phyloP scores from a whole-genome alignment of 108 stramenopile species.

The Nitzschia palea region DNA sequence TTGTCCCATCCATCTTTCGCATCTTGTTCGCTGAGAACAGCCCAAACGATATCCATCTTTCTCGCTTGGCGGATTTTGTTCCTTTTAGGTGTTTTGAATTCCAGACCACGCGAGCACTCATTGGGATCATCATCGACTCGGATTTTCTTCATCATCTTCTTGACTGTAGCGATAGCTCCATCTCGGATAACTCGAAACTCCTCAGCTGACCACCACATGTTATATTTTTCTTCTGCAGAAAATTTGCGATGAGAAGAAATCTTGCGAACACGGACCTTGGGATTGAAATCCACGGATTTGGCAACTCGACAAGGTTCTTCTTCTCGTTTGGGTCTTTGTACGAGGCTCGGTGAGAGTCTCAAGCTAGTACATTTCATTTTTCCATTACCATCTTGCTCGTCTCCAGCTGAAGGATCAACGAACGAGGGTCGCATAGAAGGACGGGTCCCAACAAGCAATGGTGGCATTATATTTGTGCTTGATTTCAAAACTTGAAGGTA shows the following conservation, averaged over 20 bases:
- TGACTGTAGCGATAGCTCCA: neutral
- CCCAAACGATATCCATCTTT: slow-evolving; percentile 3
- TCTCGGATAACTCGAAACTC: slow-evolving; percentile 8
- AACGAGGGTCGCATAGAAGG: too few species aligned
- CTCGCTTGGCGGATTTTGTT: slow-evolving; percentile 10
- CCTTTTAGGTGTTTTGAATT: slow-evolving; percentile 7
- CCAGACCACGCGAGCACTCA: slow-evolving; percentile 17
- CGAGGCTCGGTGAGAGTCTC: neutral
- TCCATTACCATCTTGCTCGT: neutral
- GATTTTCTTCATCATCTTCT: slow-evolving; percentile 3
- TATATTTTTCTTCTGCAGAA: slow-evolving; percentile 6
- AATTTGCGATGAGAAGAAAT: slow-evolving; percentile 4
- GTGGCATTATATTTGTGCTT: too few species aligned
- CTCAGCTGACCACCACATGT: slow-evolving; percentile 8
- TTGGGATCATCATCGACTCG: slow-evolving; percentile 9
- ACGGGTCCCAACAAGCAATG: too few species aligned
- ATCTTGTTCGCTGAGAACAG: slow-evolving; percentile 20
- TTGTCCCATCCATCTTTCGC: neutral
- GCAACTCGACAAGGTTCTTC: too few species aligned
- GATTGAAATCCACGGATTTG: slow-evolving; percentile 12
- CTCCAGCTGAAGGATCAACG: neutral
- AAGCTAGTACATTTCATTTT: neutral
- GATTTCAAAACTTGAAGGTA: too few species aligned
- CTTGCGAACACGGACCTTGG: neutral
- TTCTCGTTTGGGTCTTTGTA: neutral